phyloP scores from a whole-genome alignment of 108 stramenopile genomes.

The Parietichytrium sp. region DNA sequence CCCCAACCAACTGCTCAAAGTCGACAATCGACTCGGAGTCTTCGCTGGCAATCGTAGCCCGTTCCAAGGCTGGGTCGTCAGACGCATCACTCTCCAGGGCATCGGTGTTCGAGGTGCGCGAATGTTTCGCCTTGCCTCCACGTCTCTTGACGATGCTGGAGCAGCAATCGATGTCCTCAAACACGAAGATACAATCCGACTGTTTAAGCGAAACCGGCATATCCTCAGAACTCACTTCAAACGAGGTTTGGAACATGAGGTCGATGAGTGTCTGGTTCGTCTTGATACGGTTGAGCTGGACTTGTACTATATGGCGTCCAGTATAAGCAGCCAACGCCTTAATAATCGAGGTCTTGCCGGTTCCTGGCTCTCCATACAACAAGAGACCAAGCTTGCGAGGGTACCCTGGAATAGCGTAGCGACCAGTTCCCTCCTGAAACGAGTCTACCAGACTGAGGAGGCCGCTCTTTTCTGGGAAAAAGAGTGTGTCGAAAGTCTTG shows the following conservation, averaged over 20 bases:
- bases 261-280: constrained; percentile 75
- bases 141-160: constrained; percentile 65
- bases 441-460: constrained; percentile 59
- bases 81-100: background rate
- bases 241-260: constrained; percentile 70
- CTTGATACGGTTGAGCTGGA: constrained; percentile 62
- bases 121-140: background rate
- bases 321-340: constrained; percentile 73
- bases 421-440: constrained; percentile 63
- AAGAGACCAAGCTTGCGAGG: constrained; percentile 72
- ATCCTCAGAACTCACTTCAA: constrained; percentile 54
- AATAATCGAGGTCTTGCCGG: constrained; percentile 67
- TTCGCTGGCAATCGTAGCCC: background rate
- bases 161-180: constrained; percentile 80
- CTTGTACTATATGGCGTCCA: constrained; percentile 71
- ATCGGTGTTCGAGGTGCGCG: background rate
- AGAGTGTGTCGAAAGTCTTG: constrained; percentile 72
- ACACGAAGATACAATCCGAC: constrained; percentile 72
- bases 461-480: constrained; percentile 69
- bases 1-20: background rate
- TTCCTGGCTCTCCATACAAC: constrained; percentile 59
- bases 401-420: constrained; percentile 72
- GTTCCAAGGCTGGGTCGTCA: background rate
- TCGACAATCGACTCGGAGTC: background rate
- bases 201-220: constrained; percentile 52